Base-by-base conservation (phyloP, 1,284 basidiomycete genomes). In the Earliella scabrosa region DNA sequence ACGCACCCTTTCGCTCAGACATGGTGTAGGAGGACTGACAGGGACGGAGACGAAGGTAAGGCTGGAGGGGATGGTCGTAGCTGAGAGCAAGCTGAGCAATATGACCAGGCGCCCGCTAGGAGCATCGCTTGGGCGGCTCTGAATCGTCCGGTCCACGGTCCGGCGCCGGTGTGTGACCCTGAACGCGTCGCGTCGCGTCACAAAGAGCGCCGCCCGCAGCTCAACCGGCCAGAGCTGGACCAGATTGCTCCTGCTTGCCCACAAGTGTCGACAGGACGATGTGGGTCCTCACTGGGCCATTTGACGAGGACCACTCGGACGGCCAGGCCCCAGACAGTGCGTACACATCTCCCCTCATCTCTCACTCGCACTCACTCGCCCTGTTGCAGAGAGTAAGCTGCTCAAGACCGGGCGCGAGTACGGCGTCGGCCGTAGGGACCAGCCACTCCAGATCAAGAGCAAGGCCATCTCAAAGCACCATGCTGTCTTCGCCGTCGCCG, bases 1-100 rank as follows among this genome's bases (percentile, higher is more conserved):
- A 44, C 75, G 16, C 54, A 85, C 88, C 89, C 83, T 92, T 95
- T 66, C 93, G 90, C 76, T 95, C 93, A 60, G 93, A 91, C 93
- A 95, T 95, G 71, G 49, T 45, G 32, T 31, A 41, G 31, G 18
- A 51, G 14, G 40, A 36, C 3, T 8, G 45, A 18, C 43, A 27
- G 23, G 13, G 29, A 32, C 21, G 18, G 34, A 39, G 29, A 36
- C 26, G 32, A 36, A 40, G 23, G 58, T 39, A 21, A 20, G 26
- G 11, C 5, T 11, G 45, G 18, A 13, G 18, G 18, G 18, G 26
- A 27, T 45, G 43, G 43, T 18, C 2, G 43, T 45, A 27, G 43
- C 27, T 31, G 27, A 7, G 9, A 45, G 24, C 41, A 24, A 41
- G 5, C 10, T 8, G 21, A 9, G 36, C 16, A 4, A 38, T 38